Percentiles rank a stretch among this genome's conserved stretches.
phyloP scores from a whole-genome alignment of 73 alveolate species.

The Durusdinium trenchii region DNA sequence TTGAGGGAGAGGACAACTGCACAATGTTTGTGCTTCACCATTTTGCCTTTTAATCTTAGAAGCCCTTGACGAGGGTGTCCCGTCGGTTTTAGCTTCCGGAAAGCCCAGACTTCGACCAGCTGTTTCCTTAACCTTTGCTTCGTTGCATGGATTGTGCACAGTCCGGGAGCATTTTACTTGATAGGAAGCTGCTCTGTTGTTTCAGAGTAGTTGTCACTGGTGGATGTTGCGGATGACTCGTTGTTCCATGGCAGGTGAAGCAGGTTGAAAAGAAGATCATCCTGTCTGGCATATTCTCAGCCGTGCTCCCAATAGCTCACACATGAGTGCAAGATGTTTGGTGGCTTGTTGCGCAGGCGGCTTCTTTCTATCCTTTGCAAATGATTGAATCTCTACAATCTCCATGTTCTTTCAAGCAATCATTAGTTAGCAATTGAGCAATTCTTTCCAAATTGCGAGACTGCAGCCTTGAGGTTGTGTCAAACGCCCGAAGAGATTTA shows the following conservation, averaged over 20 bases:
- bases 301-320: not conserved
- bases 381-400: not conserved
- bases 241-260: constrained; percentile 26
- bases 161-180: no score
- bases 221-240: not conserved
- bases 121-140: no score
- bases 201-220: not conserved
- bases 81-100: no score
- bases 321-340: not conserved
- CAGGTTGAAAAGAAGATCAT: constrained; percentile 81
- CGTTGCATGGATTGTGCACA: no score
- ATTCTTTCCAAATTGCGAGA: not conserved
- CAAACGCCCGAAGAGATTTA: constrained; percentile 69
- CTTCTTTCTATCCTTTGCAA: not conserved
- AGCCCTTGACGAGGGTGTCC: no score
- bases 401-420: not conserved
- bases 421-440: no score
- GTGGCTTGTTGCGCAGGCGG: not conserved
- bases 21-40: no score
- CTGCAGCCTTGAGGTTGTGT: constrained; percentile 29
- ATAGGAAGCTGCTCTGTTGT: not conserved
- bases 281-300: constrained; percentile 74
- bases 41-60: no score
- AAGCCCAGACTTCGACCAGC: no score
- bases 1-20: no score